Percentiles rank a stretch among this genome's conserved stretches.
These are phyloP conservation scores for Trametes cubensis DNA, from an alignment of 768 basidiomycete species.

Conservation along the genomic window DNA sequence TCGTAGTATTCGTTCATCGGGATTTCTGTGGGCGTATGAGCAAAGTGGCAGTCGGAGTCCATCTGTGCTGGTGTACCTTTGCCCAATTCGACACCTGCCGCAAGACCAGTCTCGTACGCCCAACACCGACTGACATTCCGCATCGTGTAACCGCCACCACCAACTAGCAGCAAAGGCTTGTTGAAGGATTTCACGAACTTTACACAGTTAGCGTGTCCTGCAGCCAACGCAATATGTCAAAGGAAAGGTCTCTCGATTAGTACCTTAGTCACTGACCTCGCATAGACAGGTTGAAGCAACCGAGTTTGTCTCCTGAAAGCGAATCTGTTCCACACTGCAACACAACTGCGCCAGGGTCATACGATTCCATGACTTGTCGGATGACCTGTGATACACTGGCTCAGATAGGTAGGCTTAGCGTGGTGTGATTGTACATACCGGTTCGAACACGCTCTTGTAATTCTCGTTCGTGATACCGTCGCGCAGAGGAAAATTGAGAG, in stretches of 20 bases:
- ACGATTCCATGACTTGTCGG: conserved; percentile 89
- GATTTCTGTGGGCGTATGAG: conserved; percentile 43
- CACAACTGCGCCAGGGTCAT: conserved; percentile 92
- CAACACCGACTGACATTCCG: conserved; percentile 95
- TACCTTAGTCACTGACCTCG: conserved; percentile 50
- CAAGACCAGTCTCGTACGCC: conserved; percentile 97
- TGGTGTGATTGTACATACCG: conserved; percentile 53
- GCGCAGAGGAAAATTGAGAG: conserved; percentile 91
- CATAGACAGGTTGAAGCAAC: conserved; percentile 97
- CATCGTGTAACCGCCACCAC: conserved; percentile 98
- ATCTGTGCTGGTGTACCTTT: conserved; percentile 52
- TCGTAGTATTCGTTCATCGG: conserved; percentile 99
- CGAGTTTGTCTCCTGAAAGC: conserved; percentile 92
- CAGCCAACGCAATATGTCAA: background rate
- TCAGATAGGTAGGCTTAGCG: background rate
- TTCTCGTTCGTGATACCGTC: conserved; percentile 96
- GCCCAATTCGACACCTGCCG: conserved; percentile 94
- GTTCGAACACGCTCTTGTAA: conserved; percentile 94
- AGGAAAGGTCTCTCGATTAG: background rate
- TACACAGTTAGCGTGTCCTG: conserved; percentile 96
- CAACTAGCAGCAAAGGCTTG: conserved; percentile 89
- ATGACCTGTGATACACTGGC: conserved; percentile 66
- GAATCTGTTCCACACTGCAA: conserved; percentile 98
- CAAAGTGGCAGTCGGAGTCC: too few species aligned
- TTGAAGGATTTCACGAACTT: conserved; percentile 96